A percentile compares a stretch with the other conserved stretches of the same genome.
Evolutionary conservation across 2,329 filamentous ascomycete genomes (phyloP).

Genomic region (Esteya vermicola): DNA sequence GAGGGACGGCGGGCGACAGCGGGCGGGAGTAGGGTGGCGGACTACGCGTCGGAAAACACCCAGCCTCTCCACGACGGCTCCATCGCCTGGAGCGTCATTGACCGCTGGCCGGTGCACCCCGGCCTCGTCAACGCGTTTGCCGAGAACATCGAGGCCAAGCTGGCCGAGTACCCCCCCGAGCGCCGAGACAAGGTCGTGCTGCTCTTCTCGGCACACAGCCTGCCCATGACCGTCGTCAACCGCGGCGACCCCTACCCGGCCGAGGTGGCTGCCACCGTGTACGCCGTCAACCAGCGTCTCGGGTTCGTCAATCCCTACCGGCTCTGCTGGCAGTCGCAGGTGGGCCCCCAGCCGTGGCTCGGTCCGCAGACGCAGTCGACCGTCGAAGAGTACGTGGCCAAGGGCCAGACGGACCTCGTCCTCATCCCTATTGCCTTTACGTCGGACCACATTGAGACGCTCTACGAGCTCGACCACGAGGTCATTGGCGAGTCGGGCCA

Average conservation of each 20-base stretch:
- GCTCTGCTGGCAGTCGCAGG: slow-evolving; percentile 95
- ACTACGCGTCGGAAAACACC: slow-evolving; percentile 12
- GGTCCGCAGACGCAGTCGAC: slow-evolving; percentile 85
- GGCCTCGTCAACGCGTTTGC: slow-evolving; percentile 88
- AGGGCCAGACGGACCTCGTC: slow-evolving; percentile 81
- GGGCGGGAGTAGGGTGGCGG: slow-evolving; percentile 29
- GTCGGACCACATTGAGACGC: slow-evolving; percentile 95
- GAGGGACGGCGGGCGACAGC: slow-evolving; percentile 48
- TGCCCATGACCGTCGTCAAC: slow-evolving; percentile 97
- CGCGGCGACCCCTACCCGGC: slow-evolving; percentile 89
- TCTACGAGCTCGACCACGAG: slow-evolving; percentile 88
- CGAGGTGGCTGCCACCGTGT: slow-evolving; percentile 89
- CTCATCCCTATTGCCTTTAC: slow-evolving; percentile 95
- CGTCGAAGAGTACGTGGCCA: slow-evolving; percentile 76
- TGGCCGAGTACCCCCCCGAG: slow-evolving; percentile 73
- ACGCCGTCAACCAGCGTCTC: slow-evolving; percentile 89
- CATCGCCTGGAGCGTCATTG: slow-evolving; percentile 95
- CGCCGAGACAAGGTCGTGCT: slow-evolving; percentile 68
- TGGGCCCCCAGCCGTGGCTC: slow-evolving; percentile 88
- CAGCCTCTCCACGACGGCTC: slow-evolving; percentile 36
- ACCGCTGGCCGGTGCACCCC: slow-evolving; percentile 87
- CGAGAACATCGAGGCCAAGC: slow-evolving; percentile 74
- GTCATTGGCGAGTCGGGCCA: slow-evolving; percentile 80
- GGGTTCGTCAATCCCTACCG: slow-evolving; percentile 83
- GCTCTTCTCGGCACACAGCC: slow-evolving; percentile 86